Evolutionary conservation across 345 rosid genomes (phyloP).

Genomic region (Corchorus olitorius): DNA sequence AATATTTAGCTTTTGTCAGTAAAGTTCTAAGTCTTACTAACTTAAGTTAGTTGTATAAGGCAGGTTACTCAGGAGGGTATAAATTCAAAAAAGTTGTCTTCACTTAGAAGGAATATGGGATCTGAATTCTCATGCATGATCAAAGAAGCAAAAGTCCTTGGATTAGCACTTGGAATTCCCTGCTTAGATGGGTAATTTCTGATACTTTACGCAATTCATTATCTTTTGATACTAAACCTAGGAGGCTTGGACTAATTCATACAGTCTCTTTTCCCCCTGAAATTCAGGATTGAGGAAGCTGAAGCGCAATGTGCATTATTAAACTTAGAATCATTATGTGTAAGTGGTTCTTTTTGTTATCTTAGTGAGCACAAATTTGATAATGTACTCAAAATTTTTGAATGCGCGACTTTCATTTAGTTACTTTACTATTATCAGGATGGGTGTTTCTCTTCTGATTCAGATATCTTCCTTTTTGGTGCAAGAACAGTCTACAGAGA

Average conservation of each 20-base stretch:
- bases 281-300: conserved; percentile 83
- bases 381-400: conserved; percentile 18
- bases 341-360: conserved; percentile 36
- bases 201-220: not conserved
- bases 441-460: conserved; percentile 92
- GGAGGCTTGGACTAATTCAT: not conserved
- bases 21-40: conserved; percentile 5
- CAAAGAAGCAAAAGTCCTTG: conserved; percentile 81
- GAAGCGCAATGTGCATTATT: conserved; percentile 93
- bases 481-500: conserved; percentile 92
- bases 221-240: conserved; percentile 13
- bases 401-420: not conserved
- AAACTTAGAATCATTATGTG: conserved; percentile 83
- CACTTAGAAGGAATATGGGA: conserved; percentile 84
- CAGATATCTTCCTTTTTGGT: conserved; percentile 92
- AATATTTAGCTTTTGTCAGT: not conserved
- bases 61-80: conserved; percentile 54
- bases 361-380: conserved; percentile 7
- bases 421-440: conserved; percentile 52
- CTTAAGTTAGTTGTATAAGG: conserved; percentile 19
- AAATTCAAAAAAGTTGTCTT: conserved; percentile 43
- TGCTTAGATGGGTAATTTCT: conserved; percentile 82
- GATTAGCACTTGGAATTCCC: conserved; percentile 78
- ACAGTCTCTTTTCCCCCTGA: conserved; percentile 11
- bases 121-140: conserved; percentile 89